Percentiles rank a stretch among this genome's conserved stretches.
phyloP scores from a whole-genome alignment of 1,139 yeast species.

The Suhomyces panamericanus region DNA sequence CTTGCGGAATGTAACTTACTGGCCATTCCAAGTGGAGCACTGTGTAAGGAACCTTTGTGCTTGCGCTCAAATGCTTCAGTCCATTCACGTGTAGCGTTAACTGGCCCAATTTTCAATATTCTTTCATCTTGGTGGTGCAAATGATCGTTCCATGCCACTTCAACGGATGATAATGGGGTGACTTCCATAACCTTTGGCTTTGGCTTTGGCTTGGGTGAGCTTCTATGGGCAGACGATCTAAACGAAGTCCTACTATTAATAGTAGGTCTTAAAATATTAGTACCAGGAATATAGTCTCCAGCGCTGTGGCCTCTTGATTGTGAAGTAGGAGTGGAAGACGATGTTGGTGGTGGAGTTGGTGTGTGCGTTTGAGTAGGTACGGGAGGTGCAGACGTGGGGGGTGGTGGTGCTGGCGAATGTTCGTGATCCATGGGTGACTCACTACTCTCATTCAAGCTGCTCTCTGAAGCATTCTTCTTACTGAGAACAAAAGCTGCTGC shows the following conservation, averaged over 20 bases:
- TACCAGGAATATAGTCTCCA: constrained; percentile 55
- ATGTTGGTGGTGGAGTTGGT: background rate
- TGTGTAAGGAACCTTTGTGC: constrained; percentile 56
- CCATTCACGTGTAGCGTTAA: constrained; percentile 32
- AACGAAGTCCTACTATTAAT: constrained; percentile 42
- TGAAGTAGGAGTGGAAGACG: background rate
- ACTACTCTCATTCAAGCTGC: constrained; percentile 12
- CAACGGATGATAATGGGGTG: constrained; percentile 59
- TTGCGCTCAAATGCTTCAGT: constrained; percentile 58
- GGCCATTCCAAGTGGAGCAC: constrained; percentile 54
- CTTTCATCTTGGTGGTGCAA: constrained; percentile 68
- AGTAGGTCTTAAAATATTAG: constrained; percentile 56
- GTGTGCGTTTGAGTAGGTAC: background rate
- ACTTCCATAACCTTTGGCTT: constrained; percentile 42
- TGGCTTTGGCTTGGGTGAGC: constrained; percentile 17
- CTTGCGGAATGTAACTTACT: constrained; percentile 25
- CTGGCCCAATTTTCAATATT: constrained; percentile 63
- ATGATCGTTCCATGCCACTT: constrained; percentile 66
- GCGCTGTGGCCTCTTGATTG: constrained; percentile 3
- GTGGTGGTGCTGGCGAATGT: background rate
- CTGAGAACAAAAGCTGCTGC: constrained; percentile 49
- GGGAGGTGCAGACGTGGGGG: background rate
- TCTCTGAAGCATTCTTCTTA: constrained; percentile 23
- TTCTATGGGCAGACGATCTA: constrained; percentile 19
- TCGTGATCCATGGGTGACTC: constrained; percentile 9